A percentile compares a stretch with the other conserved stretches of the same genome.
Conservation (phyloP, 495 filamentous ascomycete genomes). For the Aspergillus sparsus region DNA sequence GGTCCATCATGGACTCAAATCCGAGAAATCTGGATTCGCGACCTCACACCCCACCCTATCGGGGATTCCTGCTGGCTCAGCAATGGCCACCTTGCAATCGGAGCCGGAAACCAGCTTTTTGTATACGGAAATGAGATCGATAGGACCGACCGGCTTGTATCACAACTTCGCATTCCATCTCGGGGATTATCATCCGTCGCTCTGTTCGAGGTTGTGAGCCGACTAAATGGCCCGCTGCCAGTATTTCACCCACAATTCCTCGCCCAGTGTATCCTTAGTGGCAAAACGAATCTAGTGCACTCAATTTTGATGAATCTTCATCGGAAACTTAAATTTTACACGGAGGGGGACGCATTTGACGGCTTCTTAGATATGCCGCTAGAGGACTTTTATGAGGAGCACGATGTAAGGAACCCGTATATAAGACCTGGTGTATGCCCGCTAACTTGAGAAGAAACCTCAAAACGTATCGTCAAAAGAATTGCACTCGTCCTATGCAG, state of each 20-base stretch:
- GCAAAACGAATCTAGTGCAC: constrained; percentile 74
- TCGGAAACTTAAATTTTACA: constrained; percentile 77
- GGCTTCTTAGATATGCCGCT: constrained; percentile 72
- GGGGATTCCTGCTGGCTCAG: constrained; percentile 90
- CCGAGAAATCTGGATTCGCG: constrained; percentile 75
- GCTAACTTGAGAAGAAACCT: constrained; percentile 38
- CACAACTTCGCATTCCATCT: constrained; percentile 63
- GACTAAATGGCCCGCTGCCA: constrained; percentile 84
- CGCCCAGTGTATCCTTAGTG: constrained; percentile 81
- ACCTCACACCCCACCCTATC: constrained; percentile 87
- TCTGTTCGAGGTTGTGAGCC: constrained; percentile 77
- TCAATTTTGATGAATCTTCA: constrained; percentile 72
- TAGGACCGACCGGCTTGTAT: constrained; percentile 60
- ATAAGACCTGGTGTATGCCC: background rate
- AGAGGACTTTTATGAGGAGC: constrained; percentile 67
- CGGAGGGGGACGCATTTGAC: constrained; percentile 80
- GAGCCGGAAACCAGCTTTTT: constrained; percentile 91
- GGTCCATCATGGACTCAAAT: constrained; percentile 89
- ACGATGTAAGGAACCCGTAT: constrained; percentile 38
- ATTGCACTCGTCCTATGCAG: constrained; percentile 54
- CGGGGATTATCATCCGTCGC: constrained; percentile 54
- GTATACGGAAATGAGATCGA: constrained; percentile 76
- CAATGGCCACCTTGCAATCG: constrained; percentile 80
- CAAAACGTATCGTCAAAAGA: constrained; percentile 50
- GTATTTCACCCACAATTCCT: constrained; percentile 94